Evolutionary conservation across 2,329 filamentous ascomycete genomes (phyloP).

Genomic region (Sporothrix protearum): DNA sequence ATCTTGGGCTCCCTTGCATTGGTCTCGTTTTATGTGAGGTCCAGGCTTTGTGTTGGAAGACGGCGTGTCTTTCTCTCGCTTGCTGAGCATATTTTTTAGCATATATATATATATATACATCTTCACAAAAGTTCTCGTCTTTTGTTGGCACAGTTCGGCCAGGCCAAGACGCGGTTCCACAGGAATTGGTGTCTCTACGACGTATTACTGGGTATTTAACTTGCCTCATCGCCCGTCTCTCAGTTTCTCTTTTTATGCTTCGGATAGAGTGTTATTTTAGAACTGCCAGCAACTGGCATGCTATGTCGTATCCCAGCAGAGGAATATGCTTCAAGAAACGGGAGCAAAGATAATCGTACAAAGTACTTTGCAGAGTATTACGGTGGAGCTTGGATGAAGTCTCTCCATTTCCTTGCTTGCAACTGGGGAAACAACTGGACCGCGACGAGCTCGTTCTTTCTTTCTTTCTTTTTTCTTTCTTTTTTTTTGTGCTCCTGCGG

Average conservation of each 20-base stretch:
- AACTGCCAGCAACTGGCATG: slow-evolving; percentile 1
- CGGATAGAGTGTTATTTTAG: not conserved
- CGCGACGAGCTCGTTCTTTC: not conserved
- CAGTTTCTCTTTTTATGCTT: not conserved
- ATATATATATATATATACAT: too few relatives aligned
- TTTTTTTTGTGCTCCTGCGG: too few relatives aligned
- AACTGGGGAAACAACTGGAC: not conserved
- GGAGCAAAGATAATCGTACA: not conserved
- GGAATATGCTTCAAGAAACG: not conserved
- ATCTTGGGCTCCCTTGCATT: slow-evolving; percentile 8
- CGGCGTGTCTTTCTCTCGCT: not conserved
- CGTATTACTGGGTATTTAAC: too few relatives aligned
- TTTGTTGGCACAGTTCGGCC: not conserved
- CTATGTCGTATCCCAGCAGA: not conserved
- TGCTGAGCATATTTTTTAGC: not conserved
- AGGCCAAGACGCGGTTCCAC: slow-evolving; percentile 4
- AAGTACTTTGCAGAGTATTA: not conserved
- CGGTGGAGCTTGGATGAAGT: not conserved
- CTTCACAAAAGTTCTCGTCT: not conserved
- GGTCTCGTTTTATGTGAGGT: not conserved
- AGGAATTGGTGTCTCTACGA: not conserved
- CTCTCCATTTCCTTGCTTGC: slow-evolving; percentile 14
- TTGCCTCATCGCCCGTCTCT: not conserved
- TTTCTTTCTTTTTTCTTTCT: not conserved
- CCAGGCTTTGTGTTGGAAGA: not conserved